Base-by-base conservation (phyloP, 352 stramenopile genomes). In the Globisporangium cystogenes region DNA sequence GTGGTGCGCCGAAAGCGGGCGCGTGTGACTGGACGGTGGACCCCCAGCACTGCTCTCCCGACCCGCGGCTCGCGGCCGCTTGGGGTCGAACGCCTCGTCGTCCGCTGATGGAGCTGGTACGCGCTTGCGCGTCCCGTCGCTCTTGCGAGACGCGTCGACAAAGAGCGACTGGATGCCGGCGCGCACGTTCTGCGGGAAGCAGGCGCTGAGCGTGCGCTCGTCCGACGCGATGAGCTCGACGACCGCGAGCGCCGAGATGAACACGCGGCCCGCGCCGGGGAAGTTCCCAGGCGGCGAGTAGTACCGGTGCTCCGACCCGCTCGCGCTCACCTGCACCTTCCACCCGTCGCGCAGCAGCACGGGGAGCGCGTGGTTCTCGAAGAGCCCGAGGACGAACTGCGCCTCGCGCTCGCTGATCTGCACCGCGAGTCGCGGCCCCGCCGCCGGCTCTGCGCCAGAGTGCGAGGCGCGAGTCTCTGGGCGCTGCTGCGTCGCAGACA, bases 351-450 rank as follows among this genome's bases (percentile, higher is more conserved):
- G 76, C 27, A 87, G 43, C 15, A 94, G 55, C 53, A 67, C 67
- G 1, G 81, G 81, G 2, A 91, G 52, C 14, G 83, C 83, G 45
- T 94, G 75, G 50, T 82, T 91, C 43, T 94, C 83, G 55, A 94
- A 92, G 41, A 92, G 62, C 46, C 76, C 72, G 21, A 80, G 67
- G 10, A 92, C 72, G 45, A 91, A 87, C 51, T 90, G 79, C 7
- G 74, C 74, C 44, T 93, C 82, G 11, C 76, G 74, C 24, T 89
- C 81, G 31, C 71, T 92, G 23, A 90, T 74, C n/a, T 80, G 64
- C 20, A 87, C 62, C 20, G 61, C 48, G 2, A 54, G 56, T n/a
- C 51, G 45, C 6, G 51, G 35, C 4, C 31, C 12, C 12, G 37
- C 26, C 26, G 26, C 26, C 26, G 12, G 35, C 16, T n/a, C 16